A percentile compares a stretch with the other conserved stretches of the same genome.
These are phyloP conservation scores for Yamadazyma sp. DNA, from an alignment of 805 yeast genomes.

Conservation along the genomic window DNA sequence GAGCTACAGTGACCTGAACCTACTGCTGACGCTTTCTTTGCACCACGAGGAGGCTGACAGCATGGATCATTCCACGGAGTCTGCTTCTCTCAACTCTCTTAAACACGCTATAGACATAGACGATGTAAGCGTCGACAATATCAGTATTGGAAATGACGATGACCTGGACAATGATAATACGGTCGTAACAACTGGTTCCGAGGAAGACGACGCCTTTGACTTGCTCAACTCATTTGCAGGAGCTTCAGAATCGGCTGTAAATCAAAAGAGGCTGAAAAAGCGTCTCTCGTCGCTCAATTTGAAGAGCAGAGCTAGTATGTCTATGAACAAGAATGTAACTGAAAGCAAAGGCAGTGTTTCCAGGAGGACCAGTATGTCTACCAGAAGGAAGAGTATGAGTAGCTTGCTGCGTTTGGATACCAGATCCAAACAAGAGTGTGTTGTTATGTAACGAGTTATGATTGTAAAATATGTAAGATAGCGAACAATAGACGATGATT, in stretches of 20 bases:
- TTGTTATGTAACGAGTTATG: constrained; percentile 3
- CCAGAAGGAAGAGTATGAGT: constrained; percentile 1
- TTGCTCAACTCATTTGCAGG: constrained; percentile 23
- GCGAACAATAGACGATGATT: too few species aligned
- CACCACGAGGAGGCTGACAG: constrained; percentile 5
- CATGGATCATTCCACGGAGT: constrained; percentile 6
- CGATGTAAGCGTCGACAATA: constrained; percentile 4
- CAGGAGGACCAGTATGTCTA: background rate
- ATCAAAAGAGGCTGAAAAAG: constrained; percentile 5
- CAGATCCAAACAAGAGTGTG: constrained; percentile 5
- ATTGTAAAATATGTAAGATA: constrained; percentile 1
- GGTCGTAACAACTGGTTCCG: constrained; percentile 1
- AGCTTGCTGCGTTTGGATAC: too few species aligned
- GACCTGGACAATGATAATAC: constrained; percentile 6
- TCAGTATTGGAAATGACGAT: constrained; percentile 2
- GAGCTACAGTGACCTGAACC: constrained; percentile 16
- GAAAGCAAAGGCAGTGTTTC: background rate
- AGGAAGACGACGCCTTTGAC: constrained; percentile 26
- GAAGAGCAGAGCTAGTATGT: constrained; percentile 4
- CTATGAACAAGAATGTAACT: background rate
- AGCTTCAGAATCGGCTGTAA: background rate
- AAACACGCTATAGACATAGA: background rate
- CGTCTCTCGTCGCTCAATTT: constrained; percentile 8
- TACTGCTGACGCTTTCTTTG: constrained; percentile 14
- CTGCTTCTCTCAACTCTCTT: constrained; percentile 7